phyloP scores from a whole-genome alignment of 768 basidiomycete species.

The Chiua virens region DNA sequence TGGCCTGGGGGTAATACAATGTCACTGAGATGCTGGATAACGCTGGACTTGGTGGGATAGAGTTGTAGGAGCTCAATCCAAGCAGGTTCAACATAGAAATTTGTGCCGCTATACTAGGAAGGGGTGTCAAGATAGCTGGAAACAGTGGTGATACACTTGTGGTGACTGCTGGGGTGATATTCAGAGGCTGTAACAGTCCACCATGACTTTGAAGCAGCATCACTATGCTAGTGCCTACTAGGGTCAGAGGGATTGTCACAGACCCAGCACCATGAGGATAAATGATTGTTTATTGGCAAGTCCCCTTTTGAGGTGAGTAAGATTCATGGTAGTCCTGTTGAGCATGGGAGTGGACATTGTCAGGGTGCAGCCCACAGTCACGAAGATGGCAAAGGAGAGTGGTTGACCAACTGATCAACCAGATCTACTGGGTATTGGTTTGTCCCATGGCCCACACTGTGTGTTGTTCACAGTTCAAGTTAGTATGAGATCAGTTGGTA shows the following conservation, averaged over 20 bases:
- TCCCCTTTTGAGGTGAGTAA: background rate
- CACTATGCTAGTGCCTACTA: too few species aligned
- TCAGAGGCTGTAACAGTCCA: too few species aligned
- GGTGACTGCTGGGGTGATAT: too few species aligned
- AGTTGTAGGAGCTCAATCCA: background rate
- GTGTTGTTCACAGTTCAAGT: background rate
- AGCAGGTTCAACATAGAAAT: background rate
- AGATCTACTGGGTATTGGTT: background rate
- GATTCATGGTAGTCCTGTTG: background rate
- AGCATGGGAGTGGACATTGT: background rate
- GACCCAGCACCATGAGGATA: background rate
- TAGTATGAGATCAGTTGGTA: background rate
- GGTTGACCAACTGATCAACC: constrained; percentile 6
- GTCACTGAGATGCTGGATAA: background rate
- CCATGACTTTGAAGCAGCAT: too few species aligned
- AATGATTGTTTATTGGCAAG: too few species aligned
- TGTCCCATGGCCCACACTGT: constrained; percentile 12
- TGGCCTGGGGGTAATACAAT: background rate
- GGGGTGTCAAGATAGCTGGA: too few species aligned
- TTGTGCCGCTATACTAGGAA: too few species aligned
- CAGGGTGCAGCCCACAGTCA: background rate
- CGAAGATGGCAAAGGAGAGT: constrained; percentile 6
- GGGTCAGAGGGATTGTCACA: too few species aligned
- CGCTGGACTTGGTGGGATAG: background rate
- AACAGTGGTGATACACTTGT: too few species aligned